Evolutionary conservation across 139 green algal species (phyloP), one percentile per base, ranked within the genome.

Genomic region (Edaphochlamys debaryana): DNA sequence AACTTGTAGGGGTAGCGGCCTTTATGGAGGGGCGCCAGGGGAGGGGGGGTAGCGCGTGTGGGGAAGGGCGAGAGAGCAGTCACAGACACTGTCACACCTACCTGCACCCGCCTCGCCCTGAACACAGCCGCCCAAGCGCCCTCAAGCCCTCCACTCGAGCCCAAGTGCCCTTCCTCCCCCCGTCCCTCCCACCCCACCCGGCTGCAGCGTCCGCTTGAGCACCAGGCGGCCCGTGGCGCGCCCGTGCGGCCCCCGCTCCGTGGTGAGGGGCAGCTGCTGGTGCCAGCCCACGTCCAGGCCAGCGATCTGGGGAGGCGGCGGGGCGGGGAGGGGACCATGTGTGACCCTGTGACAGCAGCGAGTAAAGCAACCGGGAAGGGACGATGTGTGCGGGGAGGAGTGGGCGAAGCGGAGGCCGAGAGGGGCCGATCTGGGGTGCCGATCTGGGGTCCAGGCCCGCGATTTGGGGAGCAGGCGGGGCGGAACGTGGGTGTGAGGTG

Each of bases 221-320:
- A 89, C 79, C 69, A 92, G 86, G 69, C 86, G 76, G 23, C 88
- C 41, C 13, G 70, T 90, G 37, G 87, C 88, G 17, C 89, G 85
- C 30, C 94, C 88, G 20, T 68, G 79, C 64, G 86, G 56, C 87
- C n/a, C n/a, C n/a, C n/a, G n/a, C n/a, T n/a, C n/a, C n/a, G n/a
- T n/a, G n/a, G n/a, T n/a, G n/a, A 98, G 67, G 42, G 87, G 84
- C 54, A 96, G 63, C 42, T 84, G 85, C 71, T 91, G 80, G 56
- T 95, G 92, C 96, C 96, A 99, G 1, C 96, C 96, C n/a, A 99
- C 93, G 79, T 99, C 96, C 84, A 99, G 89, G 0, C 96, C 96
- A 36, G 96, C 96, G 40, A 98, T 85, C 92, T 96, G 27, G 37
- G 37, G 29, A 42, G 42, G 64, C 13, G 40, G 45, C 8, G 4